A percentile compares a stretch with the other conserved stretches of the same genome.
Evolutionary conservation across 805 yeast genomes (phyloP).

Genomic region (Candida maesae): DNA sequence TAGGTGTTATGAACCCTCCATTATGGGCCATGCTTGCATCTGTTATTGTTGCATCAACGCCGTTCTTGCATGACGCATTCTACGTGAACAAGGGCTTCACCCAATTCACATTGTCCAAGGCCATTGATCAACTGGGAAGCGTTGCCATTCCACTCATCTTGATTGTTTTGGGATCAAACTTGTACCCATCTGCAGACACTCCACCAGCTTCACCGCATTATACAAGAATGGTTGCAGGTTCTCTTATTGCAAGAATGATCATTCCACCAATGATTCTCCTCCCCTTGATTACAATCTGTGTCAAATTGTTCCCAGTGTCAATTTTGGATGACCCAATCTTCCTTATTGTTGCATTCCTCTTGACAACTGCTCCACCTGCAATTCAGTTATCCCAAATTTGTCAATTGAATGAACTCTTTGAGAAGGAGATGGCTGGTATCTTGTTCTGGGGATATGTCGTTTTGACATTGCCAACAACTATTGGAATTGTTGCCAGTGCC

Average conservation of each 20-base stretch:
- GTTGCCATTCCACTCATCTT: conserved; percentile 76
- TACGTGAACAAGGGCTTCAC: conserved; percentile 58
- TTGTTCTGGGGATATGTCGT: conserved; percentile 80
- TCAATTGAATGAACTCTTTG: conserved; percentile 69
- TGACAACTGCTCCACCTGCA: conserved; percentile 80
- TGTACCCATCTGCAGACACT: conserved; percentile 63
- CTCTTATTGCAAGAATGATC: conserved; percentile 74
- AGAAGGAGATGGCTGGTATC: conserved; percentile 79
- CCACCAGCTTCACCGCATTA: conserved; percentile 65
- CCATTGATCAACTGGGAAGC: conserved; percentile 63
- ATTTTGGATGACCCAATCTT: conserved; percentile 81
- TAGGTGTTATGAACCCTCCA: conserved; percentile 72
- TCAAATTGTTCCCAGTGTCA: conserved; percentile 59
- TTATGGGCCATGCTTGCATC: conserved; percentile 71
- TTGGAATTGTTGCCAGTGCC: conserved; percentile 64
- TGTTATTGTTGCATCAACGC: conserved; percentile 64
- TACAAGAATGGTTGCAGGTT: conserved; percentile 59
- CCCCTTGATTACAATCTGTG: conserved; percentile 63
- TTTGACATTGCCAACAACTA: conserved; percentile 72
- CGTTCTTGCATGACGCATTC: conserved; percentile 51
- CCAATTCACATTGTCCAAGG: conserved; percentile 59
- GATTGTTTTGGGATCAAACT: conserved; percentile 74
- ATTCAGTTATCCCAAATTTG: conserved; percentile 80
- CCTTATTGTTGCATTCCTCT: conserved; percentile 67
- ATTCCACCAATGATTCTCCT: conserved; percentile 64